Percentiles rank a stretch among this genome's conserved stretches.
phyloP scores from a whole-genome alignment of 257 asterid species.

The Mentha longifolia region DNA sequence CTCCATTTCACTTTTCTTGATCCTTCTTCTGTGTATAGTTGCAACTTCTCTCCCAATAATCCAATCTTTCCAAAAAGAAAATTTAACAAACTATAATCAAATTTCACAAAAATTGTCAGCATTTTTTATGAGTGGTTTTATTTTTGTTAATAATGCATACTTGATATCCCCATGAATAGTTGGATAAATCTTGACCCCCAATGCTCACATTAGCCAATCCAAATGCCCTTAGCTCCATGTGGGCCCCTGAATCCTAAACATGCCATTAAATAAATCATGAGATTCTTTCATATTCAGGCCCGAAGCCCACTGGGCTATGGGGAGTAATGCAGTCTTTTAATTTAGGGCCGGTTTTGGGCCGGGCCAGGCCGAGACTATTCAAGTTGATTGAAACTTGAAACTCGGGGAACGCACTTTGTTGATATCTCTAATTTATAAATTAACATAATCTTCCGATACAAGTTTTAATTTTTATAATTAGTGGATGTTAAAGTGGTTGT shows the following conservation, averaged over 20 bases:
- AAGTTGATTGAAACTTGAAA: too few species aligned
- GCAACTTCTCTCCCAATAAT: conserved; percentile 67
- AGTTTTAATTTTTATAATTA: too few species aligned
- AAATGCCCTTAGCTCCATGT: conserved; percentile 60
- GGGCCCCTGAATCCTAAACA: conserved; percentile 79
- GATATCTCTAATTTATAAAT: too few species aligned
- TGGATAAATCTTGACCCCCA: conserved; percentile 44
- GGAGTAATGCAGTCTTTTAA: too few species aligned
- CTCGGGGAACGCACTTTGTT: too few species aligned
- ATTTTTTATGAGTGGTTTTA: too few species aligned
- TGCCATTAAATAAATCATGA: background rate
- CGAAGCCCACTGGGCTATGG: too few species aligned
- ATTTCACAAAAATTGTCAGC: background rate
- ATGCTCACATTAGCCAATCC: conserved; percentile 56
- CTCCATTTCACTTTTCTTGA: conserved; percentile 53
- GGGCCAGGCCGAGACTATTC: too few species aligned
- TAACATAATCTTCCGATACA: too few species aligned
- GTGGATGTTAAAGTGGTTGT: too few species aligned
- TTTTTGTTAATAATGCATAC: background rate
- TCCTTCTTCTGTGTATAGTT: conserved; percentile 54
- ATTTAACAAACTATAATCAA: conserved; percentile 16
- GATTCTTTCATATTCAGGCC: background rate
- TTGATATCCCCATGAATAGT: conserved; percentile 44
- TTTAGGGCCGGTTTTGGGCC: too few species aligned
- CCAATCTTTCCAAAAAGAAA: conserved; percentile 57